A percentile compares a stretch with the other conserved stretches of the same genome.
Evolutionary conservation across 2,329 filamentous ascomycete species (phyloP).

Genomic region (Penicillium thymicola): DNA sequence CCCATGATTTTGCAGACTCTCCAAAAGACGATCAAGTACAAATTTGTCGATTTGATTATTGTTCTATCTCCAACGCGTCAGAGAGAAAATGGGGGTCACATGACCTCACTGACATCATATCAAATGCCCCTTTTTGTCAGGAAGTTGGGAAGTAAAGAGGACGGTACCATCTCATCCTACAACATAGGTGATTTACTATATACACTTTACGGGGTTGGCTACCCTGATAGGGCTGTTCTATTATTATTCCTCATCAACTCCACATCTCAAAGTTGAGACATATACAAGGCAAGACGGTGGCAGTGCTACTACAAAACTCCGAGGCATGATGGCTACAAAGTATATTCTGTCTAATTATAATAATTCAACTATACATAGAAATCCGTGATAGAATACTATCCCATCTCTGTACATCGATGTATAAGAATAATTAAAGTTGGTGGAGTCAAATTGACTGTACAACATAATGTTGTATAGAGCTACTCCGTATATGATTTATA

Average conservation of each 20-base stretch:
- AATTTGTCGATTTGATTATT: background rate
- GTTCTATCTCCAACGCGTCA: background rate
- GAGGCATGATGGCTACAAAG: background rate
- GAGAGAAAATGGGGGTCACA: background rate
- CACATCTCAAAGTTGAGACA: background rate
- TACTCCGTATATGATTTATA: background rate
- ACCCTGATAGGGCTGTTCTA: background rate
- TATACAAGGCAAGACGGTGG: background rate
- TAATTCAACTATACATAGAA: background rate
- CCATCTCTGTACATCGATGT: background rate
- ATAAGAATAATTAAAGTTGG: background rate
- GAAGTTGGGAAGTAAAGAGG: background rate
- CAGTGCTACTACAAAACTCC: background rate
- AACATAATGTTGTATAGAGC: too few relatives aligned
- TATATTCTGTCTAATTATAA: background rate
- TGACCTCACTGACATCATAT: constrained; percentile 5
- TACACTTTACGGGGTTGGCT: background rate
- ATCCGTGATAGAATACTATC: too few relatives aligned
- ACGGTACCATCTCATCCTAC: background rate
- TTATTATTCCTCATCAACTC: background rate
- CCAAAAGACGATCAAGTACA: background rate
- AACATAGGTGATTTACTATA: too few relatives aligned
- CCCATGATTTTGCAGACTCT: constrained; percentile 1
- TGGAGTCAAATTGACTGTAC: background rate
- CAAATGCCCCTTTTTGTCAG: background rate